Evolutionary conservation across 2,329 filamentous ascomycete genomes (phyloP).

Genomic region (Penicillium paneum): DNA sequence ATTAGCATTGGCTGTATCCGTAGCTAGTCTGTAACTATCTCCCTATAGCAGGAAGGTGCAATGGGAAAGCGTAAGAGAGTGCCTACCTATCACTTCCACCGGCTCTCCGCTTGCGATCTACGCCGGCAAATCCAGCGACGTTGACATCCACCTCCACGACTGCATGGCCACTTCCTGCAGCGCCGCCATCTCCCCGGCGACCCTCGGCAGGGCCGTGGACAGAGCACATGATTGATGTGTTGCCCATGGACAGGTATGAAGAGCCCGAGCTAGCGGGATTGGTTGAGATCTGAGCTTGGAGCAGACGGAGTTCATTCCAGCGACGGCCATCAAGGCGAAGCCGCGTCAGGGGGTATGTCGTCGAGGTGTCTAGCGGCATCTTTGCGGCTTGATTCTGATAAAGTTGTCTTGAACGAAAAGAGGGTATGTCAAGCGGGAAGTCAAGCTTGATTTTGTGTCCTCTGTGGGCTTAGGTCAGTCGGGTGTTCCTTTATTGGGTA

Average conservation of each 20-base stretch:
- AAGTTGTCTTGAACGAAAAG: neutral
- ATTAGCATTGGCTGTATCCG: neutral
- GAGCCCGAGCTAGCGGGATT: slow-evolving; percentile 91
- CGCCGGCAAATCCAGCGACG: slow-evolving; percentile 81
- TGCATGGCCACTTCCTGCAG: slow-evolving; percentile 52
- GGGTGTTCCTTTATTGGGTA: neutral
- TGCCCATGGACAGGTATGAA: slow-evolving; percentile 92
- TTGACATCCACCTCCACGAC: slow-evolving; percentile 77
- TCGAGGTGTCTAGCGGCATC: slow-evolving; percentile 94
- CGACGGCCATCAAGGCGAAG: slow-evolving; percentile 78
- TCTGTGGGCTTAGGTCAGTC: neutral
- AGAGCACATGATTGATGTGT: slow-evolving; percentile 94
- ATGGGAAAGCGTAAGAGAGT: neutral
- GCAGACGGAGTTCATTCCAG: slow-evolving; percentile 93
- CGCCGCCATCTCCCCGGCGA: slow-evolving; percentile 47
- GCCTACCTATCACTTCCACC: slow-evolving; percentile 71
- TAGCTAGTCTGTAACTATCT: neutral
- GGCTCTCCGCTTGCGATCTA: slow-evolving; percentile 73
- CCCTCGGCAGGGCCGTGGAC: slow-evolving; percentile 80
- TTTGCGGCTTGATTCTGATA: slow-evolving; percentile 15
- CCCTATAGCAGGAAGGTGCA: neutral
- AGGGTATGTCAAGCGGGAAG: neutral
- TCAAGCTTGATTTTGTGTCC: neutral
- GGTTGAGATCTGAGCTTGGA: slow-evolving; percentile 85
- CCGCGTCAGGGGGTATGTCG: slow-evolving; percentile 82